A percentile compares a stretch with the other conserved stretches of the same genome.
Conservation (phyloP, 805 yeast species). For the Zygoascus flipseniorum region DNA sequence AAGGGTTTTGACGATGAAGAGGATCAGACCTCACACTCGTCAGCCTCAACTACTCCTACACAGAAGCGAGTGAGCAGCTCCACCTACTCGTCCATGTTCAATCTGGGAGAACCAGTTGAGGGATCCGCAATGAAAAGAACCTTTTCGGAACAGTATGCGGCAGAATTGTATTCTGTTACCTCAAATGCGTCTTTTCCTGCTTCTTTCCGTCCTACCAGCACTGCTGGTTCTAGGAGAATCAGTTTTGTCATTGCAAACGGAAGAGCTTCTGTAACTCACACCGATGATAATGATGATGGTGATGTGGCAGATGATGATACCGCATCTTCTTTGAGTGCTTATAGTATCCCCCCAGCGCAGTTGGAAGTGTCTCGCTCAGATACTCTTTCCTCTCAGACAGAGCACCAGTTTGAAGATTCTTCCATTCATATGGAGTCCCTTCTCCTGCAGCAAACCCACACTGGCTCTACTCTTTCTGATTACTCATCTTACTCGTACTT, state of each 20-base stretch:
- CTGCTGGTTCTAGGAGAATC: not conserved
- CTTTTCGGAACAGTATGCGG: not conserved
- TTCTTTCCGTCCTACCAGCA: not conserved
- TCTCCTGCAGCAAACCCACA: not conserved
- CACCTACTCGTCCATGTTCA: not conserved
- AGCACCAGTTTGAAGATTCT: not conserved
- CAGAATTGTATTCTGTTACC: not conserved
- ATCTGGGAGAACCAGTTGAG: not conserved
- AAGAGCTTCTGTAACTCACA: not conserved
- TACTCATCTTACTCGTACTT: not conserved
- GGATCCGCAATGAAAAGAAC: not conserved
- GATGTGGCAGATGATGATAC: not conserved
- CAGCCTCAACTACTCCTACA: not conserved
- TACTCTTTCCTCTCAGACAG: not conserved
- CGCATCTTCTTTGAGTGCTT: not conserved
- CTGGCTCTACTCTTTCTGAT: not conserved
- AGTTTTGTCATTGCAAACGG: conserved; percentile 4
- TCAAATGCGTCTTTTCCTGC: not conserved
- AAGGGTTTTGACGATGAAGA: not conserved
- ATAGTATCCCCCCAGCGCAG: not conserved
- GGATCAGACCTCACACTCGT: not conserved
- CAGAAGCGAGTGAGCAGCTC: not conserved
- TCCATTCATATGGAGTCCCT: not conserved
- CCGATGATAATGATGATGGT: not conserved
- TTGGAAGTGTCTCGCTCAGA: not conserved